Evolutionary conservation across 1,284 basidiomycete species (phyloP), one percentile per base, ranked within the genome.

Genomic region (Takashimella tepidaria): DNA sequence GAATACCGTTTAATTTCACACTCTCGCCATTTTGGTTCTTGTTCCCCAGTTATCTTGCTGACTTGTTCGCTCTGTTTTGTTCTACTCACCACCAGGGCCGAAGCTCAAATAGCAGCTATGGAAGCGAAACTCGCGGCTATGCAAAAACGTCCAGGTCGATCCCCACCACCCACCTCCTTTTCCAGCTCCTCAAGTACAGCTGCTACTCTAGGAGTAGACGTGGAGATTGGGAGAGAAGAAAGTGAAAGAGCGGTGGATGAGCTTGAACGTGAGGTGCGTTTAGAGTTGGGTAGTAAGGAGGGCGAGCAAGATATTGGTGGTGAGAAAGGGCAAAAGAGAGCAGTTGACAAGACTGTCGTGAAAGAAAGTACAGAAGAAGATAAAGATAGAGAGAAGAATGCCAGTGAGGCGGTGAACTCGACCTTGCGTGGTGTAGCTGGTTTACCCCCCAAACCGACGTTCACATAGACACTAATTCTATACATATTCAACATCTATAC

Each of bases 51-150:
- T 3, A 44, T 43, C 58, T 45, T 57, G 55, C 37, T 57, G 21
- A 57, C 49, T 24, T n/a, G n/a, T n/a, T n/a, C n/a, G n/a, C n/a
- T n/a, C n/a, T n/a, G n/a, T n/a, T n/a, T n/a, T n/a, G n/a, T n/a
- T n/a, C n/a, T n/a, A n/a, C n/a, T n/a, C n/a, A n/a, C 27, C 26
- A 47, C 6, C 62, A 92, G 89, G 53, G 92, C 89, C 1, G 79
- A 83, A 47, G 85, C 85, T 59, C 96, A 96, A 76, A 98, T 98
- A 63, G 91, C 92, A 1, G 84, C 87, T 58, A 87, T 97, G 81
- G 95, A 98, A 73, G 93, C 93, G 4, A 98, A 98, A 73, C 79
- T 98, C 20, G 82, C 84, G 8, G 83, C 89, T 58, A 83, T 96
- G 82, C 83, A 84, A 61, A 60, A 66, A n/a, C 62, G 61, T 5